Evolutionary conservation across 345 rosid genomes (phyloP), one percentile per base, ranked within the genome.

Genomic region (Luvunga scandens): DNA sequence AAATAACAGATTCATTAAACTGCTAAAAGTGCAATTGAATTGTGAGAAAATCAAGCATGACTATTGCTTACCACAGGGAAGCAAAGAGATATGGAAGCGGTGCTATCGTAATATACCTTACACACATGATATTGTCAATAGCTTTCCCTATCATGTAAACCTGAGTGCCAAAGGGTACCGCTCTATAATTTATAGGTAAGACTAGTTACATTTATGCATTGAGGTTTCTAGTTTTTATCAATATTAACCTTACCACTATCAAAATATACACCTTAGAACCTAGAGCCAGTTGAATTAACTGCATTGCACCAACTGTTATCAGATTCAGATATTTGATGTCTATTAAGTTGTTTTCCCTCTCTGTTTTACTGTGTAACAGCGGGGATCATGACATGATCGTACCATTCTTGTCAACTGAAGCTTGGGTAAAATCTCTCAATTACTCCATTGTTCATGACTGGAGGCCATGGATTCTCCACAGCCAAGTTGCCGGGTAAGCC

Each of bases 321-420:
- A 42, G 48, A 14, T 42, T 2, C 13, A 9, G 48, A 42, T 42
- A 42, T 42, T 5, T 42, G 14, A 34, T 18, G 12, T 45, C 30
- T 8, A 67, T 60, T 77, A 71, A 76, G n/a, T n/a, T n/a, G n/a
- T n/a, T n/a, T n/a, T n/a, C n/a, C 9, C 48, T 31, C 69, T 68
- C 7, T 18, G 48, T 42, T 38, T 19, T 0, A 13, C 33, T 24
- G 18, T 4, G 27, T 25, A 65, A 82, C 83, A 91, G 93, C 30
- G 93, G 97, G 3, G 97, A 92, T 75, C 96, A 89, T 71, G 93
- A 91, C 82, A 21, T 89, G 82, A 0, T 67, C 1, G 77, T 90
- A 27, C 89, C 96, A 5, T 87, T 75, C 78, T 0, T 81, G 79
- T 91, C 86, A 56, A 90, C 97, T 27, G 82, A 84, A 83, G 91